Evolutionary conservation across 208 protist genomes (phyloP).

Genomic region (Kentomonas sorsogonicus): DNA sequence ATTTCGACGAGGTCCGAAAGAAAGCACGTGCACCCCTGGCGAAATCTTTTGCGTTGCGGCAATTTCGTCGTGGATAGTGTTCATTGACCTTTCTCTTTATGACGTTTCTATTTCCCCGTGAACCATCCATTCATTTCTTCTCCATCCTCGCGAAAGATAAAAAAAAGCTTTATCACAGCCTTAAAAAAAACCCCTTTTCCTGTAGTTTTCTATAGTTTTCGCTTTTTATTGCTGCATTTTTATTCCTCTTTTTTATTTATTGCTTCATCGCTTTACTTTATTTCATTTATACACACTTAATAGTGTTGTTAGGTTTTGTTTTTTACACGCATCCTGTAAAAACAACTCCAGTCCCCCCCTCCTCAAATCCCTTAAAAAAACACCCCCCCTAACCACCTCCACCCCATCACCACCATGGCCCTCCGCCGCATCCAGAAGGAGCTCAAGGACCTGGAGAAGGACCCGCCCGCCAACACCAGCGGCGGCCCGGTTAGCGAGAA

Average conservation of each 20-base stretch:
- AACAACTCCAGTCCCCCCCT: background rate
- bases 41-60: no score
- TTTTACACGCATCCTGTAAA: slow-evolving; percentile 6
- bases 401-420: slow-evolving; percentile 63
- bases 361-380: slow-evolving; percentile 9
- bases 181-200: background rate
- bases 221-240: slow-evolving; percentile 5
- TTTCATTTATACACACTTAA: slow-evolving; percentile 9
- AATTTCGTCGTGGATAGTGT: no score
- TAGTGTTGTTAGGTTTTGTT: slow-evolving; percentile 12
- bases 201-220: slow-evolving; percentile 8
- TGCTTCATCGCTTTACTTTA: background rate
- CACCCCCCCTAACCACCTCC: background rate
- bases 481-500: slow-evolving; percentile 92
- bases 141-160: no score
- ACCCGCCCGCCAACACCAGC: slow-evolving; percentile 94
- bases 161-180: no score
- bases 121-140: no score
- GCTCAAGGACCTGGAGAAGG: slow-evolving; percentile 91
- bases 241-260: background rate
- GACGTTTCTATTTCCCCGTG: no score
- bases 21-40: no score
- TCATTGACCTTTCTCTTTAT: no score
- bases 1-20: no score
- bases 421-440: slow-evolving; percentile 95